A percentile compares a stretch with the other conserved stretches of the same genome.
phyloP scores from a whole-genome alignment of 2,329 filamentous ascomycete species.

The Celoporthe dispersa region DNA sequence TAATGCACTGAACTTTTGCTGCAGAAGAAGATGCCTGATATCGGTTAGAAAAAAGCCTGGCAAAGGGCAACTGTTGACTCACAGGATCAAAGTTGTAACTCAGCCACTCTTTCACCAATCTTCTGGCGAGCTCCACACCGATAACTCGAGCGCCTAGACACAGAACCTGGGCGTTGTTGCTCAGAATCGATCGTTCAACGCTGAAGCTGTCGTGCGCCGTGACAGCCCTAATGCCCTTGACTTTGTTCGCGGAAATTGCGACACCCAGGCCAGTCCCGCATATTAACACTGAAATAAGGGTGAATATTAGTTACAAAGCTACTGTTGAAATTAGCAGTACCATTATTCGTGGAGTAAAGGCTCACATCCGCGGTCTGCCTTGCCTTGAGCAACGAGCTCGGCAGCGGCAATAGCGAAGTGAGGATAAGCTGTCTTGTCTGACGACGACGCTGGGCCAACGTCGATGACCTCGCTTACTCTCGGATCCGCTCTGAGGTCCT shows the following conservation, averaged over 20 bases:
- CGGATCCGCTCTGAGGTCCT: slow-evolving; percentile 68
- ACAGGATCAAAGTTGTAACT: slow-evolving; percentile 73
- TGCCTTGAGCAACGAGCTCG: slow-evolving; percentile 61
- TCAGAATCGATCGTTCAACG: slow-evolving; percentile 78
- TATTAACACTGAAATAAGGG: slow-evolving; percentile 61
- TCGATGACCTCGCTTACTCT: slow-evolving; percentile 72
- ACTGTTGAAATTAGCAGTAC: too few relatives aligned
- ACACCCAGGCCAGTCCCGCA: slow-evolving; percentile 88
- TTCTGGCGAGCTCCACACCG: slow-evolving; percentile 77
- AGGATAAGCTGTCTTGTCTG: slow-evolving; percentile 82
- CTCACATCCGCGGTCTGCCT: slow-evolving; percentile 68
- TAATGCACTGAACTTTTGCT: slow-evolving; percentile 25
- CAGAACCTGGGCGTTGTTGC: slow-evolving; percentile 85
- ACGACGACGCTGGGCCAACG: slow-evolving; percentile 68
- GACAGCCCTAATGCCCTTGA: slow-evolving; percentile 80
- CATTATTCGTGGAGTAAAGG: background rate
- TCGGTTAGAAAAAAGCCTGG: background rate
- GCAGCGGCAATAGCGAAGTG: slow-evolving; percentile 77
- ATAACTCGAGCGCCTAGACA: slow-evolving; percentile 86
- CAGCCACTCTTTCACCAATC: slow-evolving; percentile 80
- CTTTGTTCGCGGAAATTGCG: slow-evolving; percentile 85
- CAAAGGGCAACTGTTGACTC: slow-evolving; percentile 40
- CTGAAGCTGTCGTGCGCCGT: slow-evolving; percentile 87
- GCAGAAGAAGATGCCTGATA: slow-evolving; percentile 21
- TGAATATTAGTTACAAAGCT: background rate